These are phyloP conservation scores for Achaetomium macrosporum DNA, from an alignment of 2,329 filamentous ascomycete species.

Conservation along the genomic window DNA sequence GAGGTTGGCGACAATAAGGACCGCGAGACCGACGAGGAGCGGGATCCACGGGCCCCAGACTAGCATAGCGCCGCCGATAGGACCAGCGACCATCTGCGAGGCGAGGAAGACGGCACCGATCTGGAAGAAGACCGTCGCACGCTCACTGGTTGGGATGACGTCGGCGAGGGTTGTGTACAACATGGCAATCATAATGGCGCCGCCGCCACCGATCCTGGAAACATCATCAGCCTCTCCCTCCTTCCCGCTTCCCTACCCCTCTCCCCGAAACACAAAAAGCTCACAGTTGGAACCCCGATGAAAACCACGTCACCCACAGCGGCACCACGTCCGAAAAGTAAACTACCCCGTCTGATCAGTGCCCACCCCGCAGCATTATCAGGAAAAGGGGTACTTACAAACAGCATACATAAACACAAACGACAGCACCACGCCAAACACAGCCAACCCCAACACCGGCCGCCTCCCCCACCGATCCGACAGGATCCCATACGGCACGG, in stretches of 20 bases:
- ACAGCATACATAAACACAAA: conserved; percentile 21
- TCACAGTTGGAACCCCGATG: conserved; percentile 31
- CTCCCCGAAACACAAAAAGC: background rate
- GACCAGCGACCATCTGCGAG: conserved; percentile 36
- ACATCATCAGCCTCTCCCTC: background rate
- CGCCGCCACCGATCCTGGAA: conserved; percentile 36
- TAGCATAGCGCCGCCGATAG: conserved; percentile 38
- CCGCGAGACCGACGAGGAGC: conserved; percentile 31
- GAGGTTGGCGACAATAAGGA: conserved; percentile 28
- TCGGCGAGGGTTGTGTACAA: conserved; percentile 42
- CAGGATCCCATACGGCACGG: conserved; percentile 43
- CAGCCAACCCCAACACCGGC: conserved; percentile 35
- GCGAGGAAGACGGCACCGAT: conserved; percentile 33
- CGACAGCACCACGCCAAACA: conserved; percentile 21
- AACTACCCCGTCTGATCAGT: conserved; percentile 25
- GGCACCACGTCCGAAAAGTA: conserved; percentile 35
- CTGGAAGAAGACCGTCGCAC: conserved; percentile 38
- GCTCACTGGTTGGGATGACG: conserved; percentile 32
- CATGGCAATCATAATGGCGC: conserved; percentile 37
- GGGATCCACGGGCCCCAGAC: conserved; percentile 36
- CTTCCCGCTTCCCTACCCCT: too few species aligned
- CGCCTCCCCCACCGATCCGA: conserved; percentile 43
- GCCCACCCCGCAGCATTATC: background rate
- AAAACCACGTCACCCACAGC: conserved; percentile 35
- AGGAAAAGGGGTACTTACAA: conserved; percentile 16